Base-by-base conservation (phyloP, 2,329 filamentous ascomycete genomes). In the Penicillium crustosum region DNA sequence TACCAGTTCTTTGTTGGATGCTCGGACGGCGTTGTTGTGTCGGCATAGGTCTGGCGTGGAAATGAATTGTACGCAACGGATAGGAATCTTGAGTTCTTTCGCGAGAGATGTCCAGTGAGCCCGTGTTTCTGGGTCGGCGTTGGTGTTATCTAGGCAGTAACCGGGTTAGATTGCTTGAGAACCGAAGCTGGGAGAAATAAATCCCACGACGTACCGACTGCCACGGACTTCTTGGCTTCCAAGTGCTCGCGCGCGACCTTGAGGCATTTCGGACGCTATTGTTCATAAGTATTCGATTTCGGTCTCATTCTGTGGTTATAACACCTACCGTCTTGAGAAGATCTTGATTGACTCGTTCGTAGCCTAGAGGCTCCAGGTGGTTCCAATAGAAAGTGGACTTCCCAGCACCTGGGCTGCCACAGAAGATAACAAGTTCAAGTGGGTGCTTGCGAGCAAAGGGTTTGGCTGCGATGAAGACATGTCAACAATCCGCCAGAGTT, bases 311-410 rank as follows among this genome's bases (percentile, higher is more conserved):
- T 6, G 10, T n/a, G 2, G 2, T 4, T 7, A 8, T 31, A 17
- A 59, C 33, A 59, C 67, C 43, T 63, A 86, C 81, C 31, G 85
- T 88, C 75, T 96, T 96, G 47, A 97, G 81, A 2, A 82, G 84
- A 74, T 97, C 94, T 77, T 97, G 94, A 67, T 97, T 99, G 31
- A 97, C 85, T 48, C 94, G 85, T 70, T 86, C 84, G 71, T 96
- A 97, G 4, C 87, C 89, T 29, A 94, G 76, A 25, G 89, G 89
- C 70, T 92, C 82, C 36, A 97, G 78, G 62, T 89, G 79, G 61
- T 83, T 86, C 86, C 88, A 91, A 76, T 89, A 97, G 69, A 94
- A 96, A 0, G 91, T 93, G 39, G 91, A 96, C 75, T 99, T 97
- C 19, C 94, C 94, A 3, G 91, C 86, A 1, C 90, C 93, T 0